Evolutionary conservation across 768 basidiomycete species (phyloP), one percentile per base, ranked within the genome.

Genomic region (Asterophora parasitica): DNA sequence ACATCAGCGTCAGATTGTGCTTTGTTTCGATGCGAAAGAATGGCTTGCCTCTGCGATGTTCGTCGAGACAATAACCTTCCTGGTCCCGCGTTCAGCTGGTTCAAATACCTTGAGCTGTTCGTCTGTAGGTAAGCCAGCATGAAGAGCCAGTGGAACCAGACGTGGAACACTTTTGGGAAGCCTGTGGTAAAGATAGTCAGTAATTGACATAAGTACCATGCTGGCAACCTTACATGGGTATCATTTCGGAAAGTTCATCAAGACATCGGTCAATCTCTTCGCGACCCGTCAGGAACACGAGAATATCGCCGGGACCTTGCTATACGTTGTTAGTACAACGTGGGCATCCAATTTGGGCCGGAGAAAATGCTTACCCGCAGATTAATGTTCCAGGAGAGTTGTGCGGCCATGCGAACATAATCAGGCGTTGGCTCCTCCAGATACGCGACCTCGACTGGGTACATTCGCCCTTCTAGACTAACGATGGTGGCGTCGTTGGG

Each of bases 261-360:
- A 94, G 63, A 51, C 88, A 93, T 35, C 81, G 75, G 33, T 98
- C 93, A 40, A 99, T 99, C 60, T 99, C 96, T 63, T 99, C 96
- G 28, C 95, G 74, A 7, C 96, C 96, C 0, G 96, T 95, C 46
- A 99, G 63, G 61, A 99, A 99, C 0, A 98, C 82, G 17, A 99
- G 76, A 37, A 99, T 81, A 67, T 99, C 96, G 1, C 96, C 96
- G 6, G 77, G 64, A 6, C 77, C 81, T 71, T 88, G 83, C 91
- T 95, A 48, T 17, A 44, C 4, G 17, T 58, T 45, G 40, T 40
- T 16, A 30, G 13, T 58, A 30, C 50, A 51, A 42, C 9, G 23
- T 26, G 20, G 4, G 37, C 19, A 31, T 31, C 17, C 44, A 13
- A 6, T 26, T 10, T 27, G 5, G n/a, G 31, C 3, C 26, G 26